Evolutionary conservation across 805 yeast species (phyloP).

Genomic region (Ogataea ganodermae): DNA sequence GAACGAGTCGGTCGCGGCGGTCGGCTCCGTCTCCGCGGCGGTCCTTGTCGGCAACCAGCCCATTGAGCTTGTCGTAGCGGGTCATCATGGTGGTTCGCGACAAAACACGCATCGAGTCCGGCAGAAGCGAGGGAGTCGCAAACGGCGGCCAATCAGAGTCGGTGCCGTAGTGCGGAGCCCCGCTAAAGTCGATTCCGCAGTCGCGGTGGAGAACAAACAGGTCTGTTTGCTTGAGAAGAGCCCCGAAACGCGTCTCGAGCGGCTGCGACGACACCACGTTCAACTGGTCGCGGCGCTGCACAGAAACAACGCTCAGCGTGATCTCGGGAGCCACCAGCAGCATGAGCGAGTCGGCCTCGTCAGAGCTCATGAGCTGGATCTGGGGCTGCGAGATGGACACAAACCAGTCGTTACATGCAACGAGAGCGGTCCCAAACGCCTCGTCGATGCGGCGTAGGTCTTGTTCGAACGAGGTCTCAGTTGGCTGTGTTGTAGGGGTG

Average conservation of each 20-base stretch:
- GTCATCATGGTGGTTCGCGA: constrained; percentile 64
- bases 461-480: neutral
- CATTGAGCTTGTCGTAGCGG: constrained; percentile 56
- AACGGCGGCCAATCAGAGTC: constrained; percentile 82
- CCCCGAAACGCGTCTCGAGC: constrained; percentile 69
- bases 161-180: neutral
- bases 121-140: constrained; percentile 61
- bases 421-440: constrained; percentile 30
- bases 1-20: constrained; percentile 48
- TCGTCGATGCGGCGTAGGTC: neutral
- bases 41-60: constrained; percentile 32
- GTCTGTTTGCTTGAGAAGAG: constrained; percentile 67
- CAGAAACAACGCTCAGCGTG: constrained; percentile 66
- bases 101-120: constrained; percentile 55
- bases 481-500: neutral
- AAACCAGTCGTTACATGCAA: constrained; percentile 54
- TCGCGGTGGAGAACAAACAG: constrained; percentile 64
- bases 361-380: constrained; percentile 63
- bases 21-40: constrained; percentile 9
- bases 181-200: constrained; percentile 33
- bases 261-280: constrained; percentile 30
- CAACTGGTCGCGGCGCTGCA: constrained; percentile 42
- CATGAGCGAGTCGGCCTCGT: constrained; percentile 57
- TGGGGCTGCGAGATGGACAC: constrained; percentile 79
- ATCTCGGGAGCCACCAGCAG: constrained; percentile 74